These are phyloP conservation scores for Barbarea vulgaris DNA, from an alignment of 345 rosid genomes.

Conservation along the genomic window DNA sequence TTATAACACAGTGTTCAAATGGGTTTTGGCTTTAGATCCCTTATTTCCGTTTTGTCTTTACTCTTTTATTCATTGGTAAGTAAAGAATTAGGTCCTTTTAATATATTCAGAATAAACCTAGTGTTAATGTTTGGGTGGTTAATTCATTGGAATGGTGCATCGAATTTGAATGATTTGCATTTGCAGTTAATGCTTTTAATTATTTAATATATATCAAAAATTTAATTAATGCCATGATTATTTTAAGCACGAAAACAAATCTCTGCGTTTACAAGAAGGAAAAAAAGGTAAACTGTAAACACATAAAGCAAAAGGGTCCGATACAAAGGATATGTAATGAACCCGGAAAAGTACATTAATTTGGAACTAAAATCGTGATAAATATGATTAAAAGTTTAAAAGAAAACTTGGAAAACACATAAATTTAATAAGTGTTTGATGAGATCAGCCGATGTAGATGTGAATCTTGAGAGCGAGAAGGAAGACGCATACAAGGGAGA, in stretches of 20 bases:
- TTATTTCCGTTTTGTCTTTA: neutral
- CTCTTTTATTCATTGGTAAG: neutral
- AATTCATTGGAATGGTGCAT: neutral
- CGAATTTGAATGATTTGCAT: too few species aligned
- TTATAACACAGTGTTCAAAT: neutral
- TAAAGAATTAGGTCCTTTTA: neutral
- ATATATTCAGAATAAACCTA: neutral
- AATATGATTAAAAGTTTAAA: neutral
- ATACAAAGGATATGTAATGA: conserved; percentile 6
- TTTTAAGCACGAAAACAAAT: conserved; percentile 13
- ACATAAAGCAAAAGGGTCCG: conserved; percentile 21
- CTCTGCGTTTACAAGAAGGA: conserved; percentile 19
- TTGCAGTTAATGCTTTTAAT: too few species aligned
- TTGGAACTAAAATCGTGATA: neutral
- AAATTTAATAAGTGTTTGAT: neutral
- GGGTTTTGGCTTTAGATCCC: neutral
- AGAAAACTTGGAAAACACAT: neutral
- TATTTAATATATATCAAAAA: too few species aligned
- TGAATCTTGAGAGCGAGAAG: conserved; percentile 63
- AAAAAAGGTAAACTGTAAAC: conserved; percentile 1
- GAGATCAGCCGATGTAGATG: conserved; percentile 47
- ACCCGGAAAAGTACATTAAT: neutral
- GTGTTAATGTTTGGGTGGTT: neutral
- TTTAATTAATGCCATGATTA: neutral
- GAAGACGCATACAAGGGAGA: conserved; percentile 60